Evolutionary conservation across 2,329 filamentous ascomycete genomes (phyloP).

Genomic region (Pseudogymnoascus destructans): DNA sequence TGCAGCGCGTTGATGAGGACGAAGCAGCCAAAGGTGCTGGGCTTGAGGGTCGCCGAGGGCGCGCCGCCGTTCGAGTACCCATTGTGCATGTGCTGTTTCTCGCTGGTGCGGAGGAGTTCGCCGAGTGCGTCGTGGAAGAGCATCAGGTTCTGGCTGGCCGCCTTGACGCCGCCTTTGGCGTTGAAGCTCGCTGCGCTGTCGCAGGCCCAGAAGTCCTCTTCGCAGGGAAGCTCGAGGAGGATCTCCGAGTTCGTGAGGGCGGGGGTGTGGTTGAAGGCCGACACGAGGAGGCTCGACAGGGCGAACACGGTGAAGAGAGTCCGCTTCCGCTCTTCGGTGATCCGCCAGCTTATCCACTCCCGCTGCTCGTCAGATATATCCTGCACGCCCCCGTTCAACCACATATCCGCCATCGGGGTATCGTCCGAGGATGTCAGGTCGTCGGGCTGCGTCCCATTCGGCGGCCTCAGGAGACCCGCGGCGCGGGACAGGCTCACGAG

Average conservation of each 20-base stretch:
- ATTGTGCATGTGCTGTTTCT: constrained; percentile 34
- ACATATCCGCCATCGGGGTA: constrained; percentile 42
- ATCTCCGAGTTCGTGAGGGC: constrained; percentile 92
- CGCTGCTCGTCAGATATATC: constrained; percentile 43
- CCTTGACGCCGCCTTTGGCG: constrained; percentile 57
- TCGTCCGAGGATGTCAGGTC: constrained; percentile 38
- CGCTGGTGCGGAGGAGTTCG: constrained; percentile 65
- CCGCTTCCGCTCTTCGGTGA: constrained; percentile 77
- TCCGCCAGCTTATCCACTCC: constrained; percentile 88
- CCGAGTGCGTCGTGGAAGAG: constrained; percentile 75
- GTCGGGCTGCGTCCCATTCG: constrained; percentile 14
- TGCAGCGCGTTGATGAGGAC: constrained; percentile 88
- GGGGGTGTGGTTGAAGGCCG: constrained; percentile 85
- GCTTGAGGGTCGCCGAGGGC: constrained; percentile 51
- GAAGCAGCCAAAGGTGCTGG: constrained; percentile 85
- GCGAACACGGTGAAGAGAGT: constrained; percentile 87
- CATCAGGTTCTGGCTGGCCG: constrained; percentile 55
- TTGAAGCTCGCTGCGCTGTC: constrained; percentile 74
- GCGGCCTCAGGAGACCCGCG: constrained; percentile 56
- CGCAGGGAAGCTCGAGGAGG: constrained; percentile 74
- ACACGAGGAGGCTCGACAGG: constrained; percentile 79
- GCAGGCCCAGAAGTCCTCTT: constrained; percentile 81
- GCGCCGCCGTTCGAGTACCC: constrained; percentile 36
- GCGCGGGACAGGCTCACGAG: constrained; percentile 83
- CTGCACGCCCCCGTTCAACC: constrained; percentile 33